Evolutionary conservation across 2,329 filamentous ascomycete species (phyloP).

Genomic region (Boeremia lycopersici): DNA sequence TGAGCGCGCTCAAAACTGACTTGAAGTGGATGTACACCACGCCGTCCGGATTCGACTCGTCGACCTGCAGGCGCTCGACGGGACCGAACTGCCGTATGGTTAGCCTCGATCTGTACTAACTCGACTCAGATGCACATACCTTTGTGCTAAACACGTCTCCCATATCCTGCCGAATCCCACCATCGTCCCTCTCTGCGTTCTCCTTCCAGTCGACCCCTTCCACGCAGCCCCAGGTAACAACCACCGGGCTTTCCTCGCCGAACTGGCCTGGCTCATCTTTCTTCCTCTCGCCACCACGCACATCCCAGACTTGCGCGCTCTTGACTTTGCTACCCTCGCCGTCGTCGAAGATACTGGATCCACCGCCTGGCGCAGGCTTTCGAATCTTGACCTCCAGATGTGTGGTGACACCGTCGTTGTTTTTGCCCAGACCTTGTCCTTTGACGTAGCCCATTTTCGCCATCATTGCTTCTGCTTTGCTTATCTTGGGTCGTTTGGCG

Average conservation of each 20-base stretch:
- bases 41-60: conserved; percentile 59
- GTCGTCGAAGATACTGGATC: conserved; percentile 30
- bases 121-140: conserved; percentile 49
- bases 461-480: conserved; percentile 78
- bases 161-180: conserved; percentile 85
- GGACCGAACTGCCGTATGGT: conserved; percentile 69
- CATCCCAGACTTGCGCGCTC: conserved; percentile 63
- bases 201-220: conserved; percentile 79
- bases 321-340: conserved; percentile 58
- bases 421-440: conserved; percentile 84
- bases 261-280: conserved; percentile 45
- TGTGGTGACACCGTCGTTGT: conserved; percentile 80
- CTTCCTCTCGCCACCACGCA: conserved; percentile 72
- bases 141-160: conserved; percentile 90
- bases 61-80: conserved; percentile 78
- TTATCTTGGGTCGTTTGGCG: conserved; percentile 45
- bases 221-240: conserved; percentile 84
- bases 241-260: conserved; percentile 74
- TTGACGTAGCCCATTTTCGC: conserved; percentile 92
- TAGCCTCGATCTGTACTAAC: conserved; percentile 3
- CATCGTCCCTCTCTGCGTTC: conserved; percentile 69
- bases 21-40: conserved; percentile 95
- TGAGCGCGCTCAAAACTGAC: conserved; percentile 78
- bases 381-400: conserved; percentile 70
- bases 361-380: conserved; percentile 22